These are phyloP conservation scores for Myxozyma neotropica DNA, from an alignment of 805 yeast species.

Conservation along the genomic window DNA sequence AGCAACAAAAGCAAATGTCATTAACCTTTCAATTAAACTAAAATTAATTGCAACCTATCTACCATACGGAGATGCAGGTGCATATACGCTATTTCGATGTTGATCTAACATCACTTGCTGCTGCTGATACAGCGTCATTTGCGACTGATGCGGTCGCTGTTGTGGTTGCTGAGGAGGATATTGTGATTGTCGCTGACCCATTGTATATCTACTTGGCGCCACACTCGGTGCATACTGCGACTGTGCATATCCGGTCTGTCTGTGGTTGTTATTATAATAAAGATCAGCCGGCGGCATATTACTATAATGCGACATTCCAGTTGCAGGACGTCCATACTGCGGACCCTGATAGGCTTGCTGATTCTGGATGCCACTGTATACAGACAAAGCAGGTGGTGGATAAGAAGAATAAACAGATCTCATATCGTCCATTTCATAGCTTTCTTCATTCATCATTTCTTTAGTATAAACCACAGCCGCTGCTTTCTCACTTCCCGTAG, in stretches of 20 bases:
- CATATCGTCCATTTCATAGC: conserved; percentile 43
- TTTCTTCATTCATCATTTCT: conserved; percentile 39
- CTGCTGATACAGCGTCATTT: conserved; percentile 18
- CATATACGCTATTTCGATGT: conserved; percentile 4
- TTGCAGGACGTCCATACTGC: neutral
- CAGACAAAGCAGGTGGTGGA: conserved; percentile 20
- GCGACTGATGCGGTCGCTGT: conserved; percentile 4
- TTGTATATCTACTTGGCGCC: conserved; percentile 4
- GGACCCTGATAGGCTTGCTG: neutral
- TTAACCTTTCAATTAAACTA: no score
- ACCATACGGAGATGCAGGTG: neutral
- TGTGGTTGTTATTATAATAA: neutral
- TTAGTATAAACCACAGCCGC: conserved; percentile 7
- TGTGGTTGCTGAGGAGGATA: neutral
- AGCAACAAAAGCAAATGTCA: no score
- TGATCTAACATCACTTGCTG: conserved; percentile 13
- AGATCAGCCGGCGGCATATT: neutral
- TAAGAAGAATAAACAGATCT: conserved; percentile 31
- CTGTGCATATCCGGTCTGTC: neutral
- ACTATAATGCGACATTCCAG: neutral
- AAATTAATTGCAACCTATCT: neutral
- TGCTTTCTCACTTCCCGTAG: conserved; percentile 22
- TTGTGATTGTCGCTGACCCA: no score
- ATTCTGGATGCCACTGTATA: conserved; percentile 13
- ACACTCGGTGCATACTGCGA: conserved; percentile 4